Percentiles rank a stretch among this genome's conserved stretches.
phyloP scores from a whole-genome alignment of 768 basidiomycete species.

The Sarcodon sp. region DNA sequence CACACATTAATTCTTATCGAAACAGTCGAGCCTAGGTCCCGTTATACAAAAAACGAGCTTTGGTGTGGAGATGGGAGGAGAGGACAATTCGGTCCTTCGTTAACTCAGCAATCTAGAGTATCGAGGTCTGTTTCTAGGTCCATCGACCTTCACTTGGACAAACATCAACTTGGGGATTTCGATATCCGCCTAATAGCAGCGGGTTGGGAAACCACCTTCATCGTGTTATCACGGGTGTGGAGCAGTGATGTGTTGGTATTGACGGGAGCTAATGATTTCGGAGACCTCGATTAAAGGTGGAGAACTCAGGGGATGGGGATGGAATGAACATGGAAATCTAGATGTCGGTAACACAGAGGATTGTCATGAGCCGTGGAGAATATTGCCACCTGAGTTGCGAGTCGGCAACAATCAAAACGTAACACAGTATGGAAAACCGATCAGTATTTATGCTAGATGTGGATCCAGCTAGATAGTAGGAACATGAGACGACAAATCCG shows the following conservation, averaged over 20 bases:
- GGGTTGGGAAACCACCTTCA: slow-evolving; percentile 78
- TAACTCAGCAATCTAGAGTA: slow-evolving; percentile 10
- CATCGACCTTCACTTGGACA: slow-evolving; percentile 23
- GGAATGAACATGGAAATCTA: slow-evolving; percentile 98
- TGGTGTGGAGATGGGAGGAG: slow-evolving; percentile 64
- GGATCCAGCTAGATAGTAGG: slow-evolving; percentile 36
- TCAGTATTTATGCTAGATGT: slow-evolving; percentile 33
- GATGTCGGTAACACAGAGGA: slow-evolving; percentile 54
- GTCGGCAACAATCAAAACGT: neutral
- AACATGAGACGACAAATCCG: neutral
- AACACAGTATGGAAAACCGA: neutral
- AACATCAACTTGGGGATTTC: slow-evolving; percentile 27
- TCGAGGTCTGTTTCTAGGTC: slow-evolving; percentile 29
- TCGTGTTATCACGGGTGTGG: slow-evolving; percentile 37
- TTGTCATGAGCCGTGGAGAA: slow-evolving; percentile 28
- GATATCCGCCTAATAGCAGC: slow-evolving; percentile 39
- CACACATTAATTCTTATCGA: slow-evolving; percentile 61
- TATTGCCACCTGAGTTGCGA: slow-evolving; percentile 31
- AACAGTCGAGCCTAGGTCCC: slow-evolving; percentile 8
- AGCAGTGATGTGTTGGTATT: slow-evolving; percentile 48
- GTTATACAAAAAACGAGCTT: slow-evolving; percentile 21
- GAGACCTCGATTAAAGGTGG: slow-evolving; percentile 37
- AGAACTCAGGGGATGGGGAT: slow-evolving; percentile 83
- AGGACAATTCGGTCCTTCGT: slow-evolving; percentile 58
- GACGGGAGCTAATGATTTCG: slow-evolving; percentile 80